A percentile compares a stretch with the other conserved stretches of the same genome.
These are phyloP conservation scores for Benincasa hispida DNA, from an alignment of 306 rosid species.

Conservation along the genomic window DNA sequence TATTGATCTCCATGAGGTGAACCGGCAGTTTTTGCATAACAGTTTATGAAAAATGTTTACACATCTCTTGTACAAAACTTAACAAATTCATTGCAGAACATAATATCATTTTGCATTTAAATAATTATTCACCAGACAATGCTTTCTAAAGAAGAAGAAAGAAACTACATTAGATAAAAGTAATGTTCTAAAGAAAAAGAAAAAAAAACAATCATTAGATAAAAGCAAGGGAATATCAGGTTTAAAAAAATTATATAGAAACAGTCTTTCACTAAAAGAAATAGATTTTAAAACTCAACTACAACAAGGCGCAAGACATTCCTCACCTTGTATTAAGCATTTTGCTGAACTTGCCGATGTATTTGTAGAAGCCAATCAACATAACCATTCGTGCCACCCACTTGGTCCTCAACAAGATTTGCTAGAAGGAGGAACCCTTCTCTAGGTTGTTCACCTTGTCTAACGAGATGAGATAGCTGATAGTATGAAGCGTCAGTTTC, in stretches of 20 bases:
- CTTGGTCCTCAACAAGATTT: conserved; percentile 89
- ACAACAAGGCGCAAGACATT: neutral
- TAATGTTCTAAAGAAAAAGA: neutral
- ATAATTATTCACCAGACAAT: neutral
- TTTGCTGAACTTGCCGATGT: conserved; percentile 86
- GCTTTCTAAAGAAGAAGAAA: neutral
- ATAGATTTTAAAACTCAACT: neutral
- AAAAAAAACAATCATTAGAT: neutral
- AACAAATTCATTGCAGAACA: neutral
- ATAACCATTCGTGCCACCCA: conserved; percentile 70
- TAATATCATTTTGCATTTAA: neutral
- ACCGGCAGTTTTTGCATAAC: neutral
- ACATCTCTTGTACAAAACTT: neutral
- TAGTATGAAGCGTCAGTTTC: conserved; percentile 47
- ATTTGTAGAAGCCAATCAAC: conserved; percentile 84
- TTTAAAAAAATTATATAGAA: neutral
- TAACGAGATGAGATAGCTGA: conserved; percentile 68
- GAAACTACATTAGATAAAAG: neutral
- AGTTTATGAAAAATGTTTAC: neutral
- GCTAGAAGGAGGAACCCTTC: conserved; percentile 80
- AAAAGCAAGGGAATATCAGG: neutral
- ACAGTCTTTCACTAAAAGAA: neutral
- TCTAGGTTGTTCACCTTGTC: conserved; percentile 97
- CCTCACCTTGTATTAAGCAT: conserved; percentile 43
- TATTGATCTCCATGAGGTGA: neutral